Conservation (phyloP, 768 basidiomycete genomes). For the Boletus rubropictus region DNA sequence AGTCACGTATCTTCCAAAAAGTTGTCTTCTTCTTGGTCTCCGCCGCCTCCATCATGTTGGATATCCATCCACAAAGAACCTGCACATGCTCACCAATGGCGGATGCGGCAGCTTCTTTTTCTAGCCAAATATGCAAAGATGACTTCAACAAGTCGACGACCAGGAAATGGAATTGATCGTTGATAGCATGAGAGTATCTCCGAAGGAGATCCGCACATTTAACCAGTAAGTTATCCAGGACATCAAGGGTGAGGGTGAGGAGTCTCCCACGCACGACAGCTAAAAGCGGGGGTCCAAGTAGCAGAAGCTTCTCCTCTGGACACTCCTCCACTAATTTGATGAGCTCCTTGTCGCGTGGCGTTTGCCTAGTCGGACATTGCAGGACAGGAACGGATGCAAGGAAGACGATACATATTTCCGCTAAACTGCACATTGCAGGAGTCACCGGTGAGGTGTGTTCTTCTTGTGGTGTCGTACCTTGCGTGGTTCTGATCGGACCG, state of each 20-base stretch:
- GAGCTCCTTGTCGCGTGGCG: constrained; percentile 58
- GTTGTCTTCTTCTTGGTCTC: constrained; percentile 35
- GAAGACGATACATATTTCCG: constrained; percentile 53
- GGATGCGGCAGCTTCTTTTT: constrained; percentile 22
- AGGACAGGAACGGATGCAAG: constrained; percentile 59
- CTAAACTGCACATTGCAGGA: constrained; percentile 31
- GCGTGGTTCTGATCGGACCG: constrained; percentile 42
- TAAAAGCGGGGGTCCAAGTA: constrained; percentile 53
- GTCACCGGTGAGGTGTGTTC: constrained; percentile 26
- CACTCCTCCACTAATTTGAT: constrained; percentile 47
- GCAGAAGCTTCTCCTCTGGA: constrained; percentile 50
- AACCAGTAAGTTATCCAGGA: constrained; percentile 49
- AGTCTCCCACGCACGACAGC: constrained; percentile 48
- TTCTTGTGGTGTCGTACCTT: constrained; percentile 27
- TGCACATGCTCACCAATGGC: constrained; percentile 43
- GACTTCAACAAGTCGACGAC: constrained; percentile 58
- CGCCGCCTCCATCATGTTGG: constrained; percentile 35
- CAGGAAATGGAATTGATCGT: constrained; percentile 48
- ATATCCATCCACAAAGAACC: constrained; percentile 51
- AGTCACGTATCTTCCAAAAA: constrained; percentile 67
- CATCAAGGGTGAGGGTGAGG: constrained; percentile 46
- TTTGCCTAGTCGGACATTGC: constrained; percentile 52
- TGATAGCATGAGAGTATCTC: constrained; percentile 50
- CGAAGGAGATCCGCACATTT: constrained; percentile 48
- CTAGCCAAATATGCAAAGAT: constrained; percentile 57